phyloP scores from a whole-genome alignment of 208 protist genomes.

The Wallacemonas collosoma region DNA sequence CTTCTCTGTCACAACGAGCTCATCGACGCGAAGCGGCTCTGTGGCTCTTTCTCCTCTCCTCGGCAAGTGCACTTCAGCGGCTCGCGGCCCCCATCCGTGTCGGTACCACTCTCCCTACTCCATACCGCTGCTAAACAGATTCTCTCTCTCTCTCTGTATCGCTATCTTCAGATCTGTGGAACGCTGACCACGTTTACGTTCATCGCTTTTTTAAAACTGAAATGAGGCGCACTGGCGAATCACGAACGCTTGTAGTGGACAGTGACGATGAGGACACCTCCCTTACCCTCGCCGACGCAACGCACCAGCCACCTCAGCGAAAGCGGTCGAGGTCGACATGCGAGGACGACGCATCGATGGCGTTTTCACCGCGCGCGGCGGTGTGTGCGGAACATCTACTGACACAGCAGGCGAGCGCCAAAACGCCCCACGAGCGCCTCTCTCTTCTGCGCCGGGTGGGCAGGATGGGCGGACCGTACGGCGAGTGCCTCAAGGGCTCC shows the following conservation, averaged over 20 bases:
- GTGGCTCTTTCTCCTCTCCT: no score
- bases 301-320: neutral
- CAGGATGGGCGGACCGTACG: constrained; percentile 56
- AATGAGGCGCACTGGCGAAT: neutral
- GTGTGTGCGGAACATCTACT: constrained; percentile 17
- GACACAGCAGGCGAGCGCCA: constrained; percentile 16
- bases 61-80: no score
- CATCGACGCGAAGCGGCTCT: no score
- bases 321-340: no score
- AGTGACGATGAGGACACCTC: constrained; percentile 16
- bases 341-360: neutral
- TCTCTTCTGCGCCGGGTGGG: constrained; percentile 27
- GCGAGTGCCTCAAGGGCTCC: constrained; percentile 29
- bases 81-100: no score
- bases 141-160: no score
- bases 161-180: no score
- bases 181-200: no score
- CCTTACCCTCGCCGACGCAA: neutral
- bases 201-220: no score
- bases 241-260: neutral
- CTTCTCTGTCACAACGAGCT: no score
- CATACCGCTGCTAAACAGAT: no score
- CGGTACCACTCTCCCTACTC: no score
- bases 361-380: constrained; percentile 7
- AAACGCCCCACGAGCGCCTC: constrained; percentile 22